A percentile compares a stretch with the other conserved stretches of the same genome.
Conservation (phyloP, 2,329 filamentous ascomycete species). For the Aureobasidium uvarum region DNA sequence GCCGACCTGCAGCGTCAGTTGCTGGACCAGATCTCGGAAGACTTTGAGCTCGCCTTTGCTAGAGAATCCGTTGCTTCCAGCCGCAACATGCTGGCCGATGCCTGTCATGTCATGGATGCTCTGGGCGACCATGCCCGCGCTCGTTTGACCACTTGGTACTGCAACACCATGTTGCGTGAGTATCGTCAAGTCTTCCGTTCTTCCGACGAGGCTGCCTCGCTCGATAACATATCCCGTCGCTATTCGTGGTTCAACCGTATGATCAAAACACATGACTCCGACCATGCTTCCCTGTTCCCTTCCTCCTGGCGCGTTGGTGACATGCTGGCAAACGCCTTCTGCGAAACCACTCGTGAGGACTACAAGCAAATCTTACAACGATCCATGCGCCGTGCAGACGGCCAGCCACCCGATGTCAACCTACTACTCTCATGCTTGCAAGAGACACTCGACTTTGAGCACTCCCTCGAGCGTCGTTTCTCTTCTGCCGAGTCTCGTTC, state of each 20-base stretch:
- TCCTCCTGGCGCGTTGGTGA: constrained; percentile 86
- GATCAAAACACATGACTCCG: constrained; percentile 92
- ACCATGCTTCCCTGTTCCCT: constrained; percentile 86
- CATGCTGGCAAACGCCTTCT: constrained; percentile 85
- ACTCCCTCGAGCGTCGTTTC: constrained; percentile 82
- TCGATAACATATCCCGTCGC: constrained; percentile 93
- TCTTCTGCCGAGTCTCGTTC: constrained; percentile 63
- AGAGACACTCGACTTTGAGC: constrained; percentile 96
- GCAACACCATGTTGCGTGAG: constrained; percentile 93
- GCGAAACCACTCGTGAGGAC: constrained; percentile 91
- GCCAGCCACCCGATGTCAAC: constrained; percentile 83
- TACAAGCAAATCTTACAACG: constrained; percentile 90
- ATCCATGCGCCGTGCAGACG: constrained; percentile 75
- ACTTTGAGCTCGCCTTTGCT: constrained; percentile 93
- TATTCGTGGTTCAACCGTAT: constrained; percentile 97
- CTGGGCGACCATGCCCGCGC: constrained; percentile 82
- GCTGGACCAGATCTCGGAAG: constrained; percentile 96
- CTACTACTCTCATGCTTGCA: constrained; percentile 84
- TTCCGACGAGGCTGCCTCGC: constrained; percentile 90
- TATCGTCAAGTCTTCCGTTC: constrained; percentile 94
- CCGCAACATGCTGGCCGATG: constrained; percentile 73
- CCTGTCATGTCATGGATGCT: constrained; percentile 91
- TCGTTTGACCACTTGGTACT: constrained; percentile 90
- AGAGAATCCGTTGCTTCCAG: constrained; percentile 75
- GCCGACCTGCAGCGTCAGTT: constrained; percentile 89